Evolutionary conservation across 495 filamentous ascomycete genomes (phyloP).

Genomic region (Talaromyces nanjingensis): DNA sequence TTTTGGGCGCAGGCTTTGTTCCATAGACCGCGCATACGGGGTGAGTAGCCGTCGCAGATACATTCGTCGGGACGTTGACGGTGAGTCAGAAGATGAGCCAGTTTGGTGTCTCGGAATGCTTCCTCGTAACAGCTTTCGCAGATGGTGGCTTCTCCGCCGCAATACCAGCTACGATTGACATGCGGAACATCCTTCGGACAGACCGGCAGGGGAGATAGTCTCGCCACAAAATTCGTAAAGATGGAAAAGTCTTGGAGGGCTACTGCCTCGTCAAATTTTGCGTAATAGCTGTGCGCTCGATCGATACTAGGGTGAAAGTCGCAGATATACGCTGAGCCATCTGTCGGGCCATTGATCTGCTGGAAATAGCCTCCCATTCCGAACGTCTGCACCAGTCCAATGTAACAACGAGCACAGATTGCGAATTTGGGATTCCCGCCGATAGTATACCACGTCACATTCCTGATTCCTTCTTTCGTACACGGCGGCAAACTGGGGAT

Average conservation of each 20-base stretch:
- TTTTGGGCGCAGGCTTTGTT: constrained; percentile 16
- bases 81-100: constrained; percentile 20
- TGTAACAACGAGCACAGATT: constrained; percentile 27
- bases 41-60: constrained; percentile 30
- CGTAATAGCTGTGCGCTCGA: constrained; percentile 13
- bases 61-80: constrained; percentile 15
- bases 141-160: constrained; percentile 28
- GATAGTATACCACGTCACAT: constrained; percentile 27
- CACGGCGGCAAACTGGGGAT: constrained; percentile 1
- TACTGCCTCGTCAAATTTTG: constrained; percentile 18
- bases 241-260: constrained; percentile 14
- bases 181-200: constrained; percentile 23
- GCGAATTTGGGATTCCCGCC: constrained; percentile 21
- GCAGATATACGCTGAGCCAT: constrained; percentile 12
- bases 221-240: constrained; percentile 13
- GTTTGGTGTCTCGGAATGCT: constrained; percentile 21
- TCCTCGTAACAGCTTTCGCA: constrained; percentile 32
- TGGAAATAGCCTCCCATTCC: constrained; percentile 22
- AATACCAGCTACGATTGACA: constrained; percentile 25
- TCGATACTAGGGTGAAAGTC: constrained; percentile 13
- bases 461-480: constrained; percentile 22
- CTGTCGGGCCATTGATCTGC: constrained; percentile 17
- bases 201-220: constrained; percentile 20
- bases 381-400: constrained; percentile 20
- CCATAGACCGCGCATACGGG: constrained; percentile 30